Base-by-base conservation (phyloP, 345 rosid species). In the Fremontodendron californicum region DNA sequence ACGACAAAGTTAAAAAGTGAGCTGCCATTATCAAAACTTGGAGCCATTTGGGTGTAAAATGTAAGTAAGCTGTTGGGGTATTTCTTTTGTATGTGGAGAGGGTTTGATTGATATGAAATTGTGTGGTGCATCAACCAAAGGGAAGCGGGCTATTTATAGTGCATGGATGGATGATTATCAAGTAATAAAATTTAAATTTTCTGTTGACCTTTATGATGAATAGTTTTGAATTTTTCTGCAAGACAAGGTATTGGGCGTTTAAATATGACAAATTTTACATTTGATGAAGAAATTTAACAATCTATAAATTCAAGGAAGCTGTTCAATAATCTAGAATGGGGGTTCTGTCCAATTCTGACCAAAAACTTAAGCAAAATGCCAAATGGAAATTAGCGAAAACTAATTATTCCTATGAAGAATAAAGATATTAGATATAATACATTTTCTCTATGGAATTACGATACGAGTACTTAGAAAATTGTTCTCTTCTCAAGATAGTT, bases 21-120 rank as follows among this genome's bases (percentile, higher is more conserved):
- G 77, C 3, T 78, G 54, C 0, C 82, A 77, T 67, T 42, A 23
- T 67, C 72, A 12, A 67, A 42, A 42, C 51, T 42, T 21, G 72
- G 52, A 23, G 72, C 72, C 72, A 67, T 66, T 37, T 25, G 62
- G 33, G 62, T 57, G 5, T 35, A 52, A 52, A n/a, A 1, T 54
- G 60, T n/a, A n/a, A 48, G 52, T 15, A 15, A 48, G 54, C 5
- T 49, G n/a, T 2, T 61, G 9, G n/a, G 37, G 25, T 62, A 62
- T 31, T 5, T 15, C 40, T 61, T 15, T 60, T 63, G 68, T 33
- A 18, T 35, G 42, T 16, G 13, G 67, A 65, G 69, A 57, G 15
- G 48, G 1, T n/a, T 65, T 16, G 45, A 9, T 35, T 3, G 25
- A 37, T 1, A 37, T 7, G 43, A 63, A 19, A 9, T 19, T 46